Evolutionary conservation across 768 basidiomycete species (phyloP).

Genomic region (Cubamyces sp.): DNA sequence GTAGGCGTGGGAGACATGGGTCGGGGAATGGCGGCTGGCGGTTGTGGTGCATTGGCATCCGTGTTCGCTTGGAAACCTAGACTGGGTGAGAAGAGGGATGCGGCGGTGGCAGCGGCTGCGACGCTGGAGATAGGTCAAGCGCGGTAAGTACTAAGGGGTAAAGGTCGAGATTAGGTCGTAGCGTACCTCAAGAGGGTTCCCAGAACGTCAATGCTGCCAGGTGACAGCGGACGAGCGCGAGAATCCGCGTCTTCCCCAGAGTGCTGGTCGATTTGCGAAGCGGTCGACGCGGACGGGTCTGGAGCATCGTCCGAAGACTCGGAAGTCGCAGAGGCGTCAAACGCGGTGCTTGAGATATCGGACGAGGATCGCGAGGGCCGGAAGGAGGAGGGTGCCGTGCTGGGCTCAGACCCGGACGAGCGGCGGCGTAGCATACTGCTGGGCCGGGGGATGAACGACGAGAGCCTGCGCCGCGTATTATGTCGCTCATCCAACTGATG

Average conservation of each 20-base stretch:
- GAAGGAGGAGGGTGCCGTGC: background rate
- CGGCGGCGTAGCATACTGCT: conserved; percentile 34
- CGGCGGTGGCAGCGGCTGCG: conserved; percentile 90
- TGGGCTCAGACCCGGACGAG: conserved; percentile 17
- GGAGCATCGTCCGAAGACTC: conserved; percentile 11
- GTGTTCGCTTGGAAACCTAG: conserved; percentile 40
- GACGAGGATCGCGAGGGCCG: conserved; percentile 6
- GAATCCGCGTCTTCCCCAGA: conserved; percentile 24
- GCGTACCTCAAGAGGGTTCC: conserved; percentile 81
- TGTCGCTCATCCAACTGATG: conserved; percentile 34
- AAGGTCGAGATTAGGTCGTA: background rate
- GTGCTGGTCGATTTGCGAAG: conserved; percentile 5
- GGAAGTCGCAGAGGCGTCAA: conserved; percentile 3
- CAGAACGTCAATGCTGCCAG: conserved; percentile 79
- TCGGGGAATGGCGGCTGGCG: conserved; percentile 31
- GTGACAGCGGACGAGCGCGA: conserved; percentile 51
- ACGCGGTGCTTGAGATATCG: conserved; percentile 1
- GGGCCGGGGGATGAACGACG: conserved; percentile 45
- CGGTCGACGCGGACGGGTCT: conserved; percentile 7
- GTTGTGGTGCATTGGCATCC: conserved; percentile 23
- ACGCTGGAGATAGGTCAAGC: conserved; percentile 46
- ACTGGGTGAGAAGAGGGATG: conserved; percentile 68
- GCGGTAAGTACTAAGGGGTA: conserved; percentile 11
- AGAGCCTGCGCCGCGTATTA: conserved; percentile 39
- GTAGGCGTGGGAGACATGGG: conserved; percentile 49